phyloP scores from a whole-genome alignment of 1,139 yeast species.

The Nakaseomyces sp. region DNA sequence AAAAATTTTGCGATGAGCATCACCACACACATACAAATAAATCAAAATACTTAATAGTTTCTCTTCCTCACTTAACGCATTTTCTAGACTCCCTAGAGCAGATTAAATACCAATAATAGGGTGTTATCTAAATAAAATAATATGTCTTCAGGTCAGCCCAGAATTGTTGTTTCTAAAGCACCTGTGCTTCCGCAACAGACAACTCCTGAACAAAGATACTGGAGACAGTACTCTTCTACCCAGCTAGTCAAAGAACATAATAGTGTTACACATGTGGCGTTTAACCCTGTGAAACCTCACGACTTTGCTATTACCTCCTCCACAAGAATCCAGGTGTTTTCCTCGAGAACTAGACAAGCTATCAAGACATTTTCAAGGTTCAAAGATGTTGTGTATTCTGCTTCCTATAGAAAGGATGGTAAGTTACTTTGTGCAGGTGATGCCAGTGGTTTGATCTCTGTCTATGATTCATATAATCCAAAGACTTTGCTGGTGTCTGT shows the following conservation, averaged over 20 bases:
- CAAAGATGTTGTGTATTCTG: constrained; percentile 73
- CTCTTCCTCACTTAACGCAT: too few relatives aligned
- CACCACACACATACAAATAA: too few relatives aligned
- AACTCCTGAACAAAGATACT: constrained; percentile 89
- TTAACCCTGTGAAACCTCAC: constrained; percentile 78
- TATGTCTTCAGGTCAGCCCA: constrained; percentile 75
- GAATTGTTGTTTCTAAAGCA: constrained; percentile 60
- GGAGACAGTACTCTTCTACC: constrained; percentile 74
- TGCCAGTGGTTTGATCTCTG: constrained; percentile 75
- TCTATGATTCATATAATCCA: constrained; percentile 73
- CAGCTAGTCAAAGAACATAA: constrained; percentile 89
- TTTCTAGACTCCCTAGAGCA: too few relatives aligned
- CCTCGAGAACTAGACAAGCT: constrained; percentile 88
- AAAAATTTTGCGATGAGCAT: constrained; percentile 3
- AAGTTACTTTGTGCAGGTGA: constrained; percentile 89
- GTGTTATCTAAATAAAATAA: too few relatives aligned
- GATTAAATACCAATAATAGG: too few relatives aligned
- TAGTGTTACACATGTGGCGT: constrained; percentile 78
- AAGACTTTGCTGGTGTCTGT: constrained; percentile 71
- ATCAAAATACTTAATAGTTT: too few relatives aligned
- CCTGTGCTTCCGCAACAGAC: constrained; percentile 77
- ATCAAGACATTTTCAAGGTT: constrained; percentile 82
- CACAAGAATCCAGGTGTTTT: constrained; percentile 83
- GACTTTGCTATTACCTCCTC: constrained; percentile 93
- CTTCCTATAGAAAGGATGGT: constrained; percentile 49